These are phyloP conservation scores for Epichloe typhina DNA, from an alignment of 2,329 filamentous ascomycete genomes.

Conservation along the genomic window DNA sequence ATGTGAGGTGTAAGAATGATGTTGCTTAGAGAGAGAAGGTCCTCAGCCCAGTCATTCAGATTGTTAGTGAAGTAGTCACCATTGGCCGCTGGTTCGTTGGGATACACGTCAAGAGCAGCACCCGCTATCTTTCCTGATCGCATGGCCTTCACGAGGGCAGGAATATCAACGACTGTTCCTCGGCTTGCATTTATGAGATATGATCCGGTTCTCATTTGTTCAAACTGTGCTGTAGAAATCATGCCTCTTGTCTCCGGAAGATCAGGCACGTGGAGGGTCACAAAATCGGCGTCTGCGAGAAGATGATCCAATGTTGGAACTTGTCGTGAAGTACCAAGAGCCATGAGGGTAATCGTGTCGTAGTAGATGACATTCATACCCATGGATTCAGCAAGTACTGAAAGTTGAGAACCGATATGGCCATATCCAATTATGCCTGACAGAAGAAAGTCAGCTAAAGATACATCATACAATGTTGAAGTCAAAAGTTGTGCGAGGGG, in stretches of 20 bases:
- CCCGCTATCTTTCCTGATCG: slow-evolving; percentile 77
- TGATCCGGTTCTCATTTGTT: slow-evolving; percentile 80
- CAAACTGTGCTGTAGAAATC: slow-evolving; percentile 68
- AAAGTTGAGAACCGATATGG: slow-evolving; percentile 92
- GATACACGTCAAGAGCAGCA: slow-evolving; percentile 93
- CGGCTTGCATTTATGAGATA: slow-evolving; percentile 96
- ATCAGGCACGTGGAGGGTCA: slow-evolving; percentile 90
- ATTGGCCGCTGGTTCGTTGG: slow-evolving; percentile 84
- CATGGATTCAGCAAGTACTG: slow-evolving; percentile 91
- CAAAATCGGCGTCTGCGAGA: slow-evolving; percentile 72
- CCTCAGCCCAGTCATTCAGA: slow-evolving; percentile 74
- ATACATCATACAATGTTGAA: background rate
- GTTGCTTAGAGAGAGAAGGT: slow-evolving; percentile 76
- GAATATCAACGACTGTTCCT: slow-evolving; percentile 87
- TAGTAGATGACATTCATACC: slow-evolving; percentile 98
- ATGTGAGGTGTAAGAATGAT: slow-evolving; percentile 94
- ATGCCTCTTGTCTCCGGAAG: slow-evolving; percentile 84
- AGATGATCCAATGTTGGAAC: slow-evolving; percentile 66
- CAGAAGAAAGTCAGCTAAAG: background rate
- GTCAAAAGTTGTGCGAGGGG: background rate
- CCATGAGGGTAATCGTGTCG: slow-evolving; percentile 89
- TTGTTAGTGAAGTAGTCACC: slow-evolving; percentile 85
- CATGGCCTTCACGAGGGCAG: slow-evolving; percentile 79
- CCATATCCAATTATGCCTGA: slow-evolving; percentile 86
- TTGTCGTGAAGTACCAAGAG: slow-evolving; percentile 75